Evolutionary conservation across 164 flowering plant species (phyloP), one percentile per base, ranked within the genome.

Genomic region (Stephania cephalantha): DNA sequence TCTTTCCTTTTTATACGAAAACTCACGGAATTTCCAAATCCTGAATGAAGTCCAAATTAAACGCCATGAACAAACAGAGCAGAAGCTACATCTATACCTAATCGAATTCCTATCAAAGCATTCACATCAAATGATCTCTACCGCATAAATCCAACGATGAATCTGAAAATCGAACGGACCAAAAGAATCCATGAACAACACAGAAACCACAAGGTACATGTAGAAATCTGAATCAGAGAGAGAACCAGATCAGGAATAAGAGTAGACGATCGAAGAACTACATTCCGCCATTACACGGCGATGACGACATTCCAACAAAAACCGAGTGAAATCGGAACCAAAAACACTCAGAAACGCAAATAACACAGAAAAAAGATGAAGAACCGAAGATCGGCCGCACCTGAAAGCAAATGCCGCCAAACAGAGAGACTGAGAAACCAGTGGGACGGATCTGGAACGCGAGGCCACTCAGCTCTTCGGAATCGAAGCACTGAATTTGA

Each of bases 321-420:
- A 61, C 18, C 20, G 35, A 25, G 8, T 4, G 18, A 66, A 66
- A 66, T 66, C 44, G 17, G 44, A 29, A 6, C 12, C 2, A 71
- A 30, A 71, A 17, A 31, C 20, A 13, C 46, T 15, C 15, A 9
- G 8, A 46, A 25, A 44, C 4, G 10, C 63, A 66, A n/a, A 66
- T 29, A 66, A 8, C 46, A 66, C 11, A 48, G 5, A 6, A 25
- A 12, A 12, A 44, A n/a, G 25, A 69, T 42, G 68, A 0, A 67
- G 31, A 25, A 22, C 20, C 13, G 53, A 63, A 18, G 71, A 76
- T 63, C 69, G 30, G 15, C 45, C 78, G 65, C 63, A 76, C 78
- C 73, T 61, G 78, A 42, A 70, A 15, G 7, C 35, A 69, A 53
- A 69, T 69, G 61, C 68, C 30, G 72, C 29, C 7, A 35, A 35